Evolutionary conservation across 495 filamentous ascomycete species (phyloP).

Genomic region (Xylaria grammica): DNA sequence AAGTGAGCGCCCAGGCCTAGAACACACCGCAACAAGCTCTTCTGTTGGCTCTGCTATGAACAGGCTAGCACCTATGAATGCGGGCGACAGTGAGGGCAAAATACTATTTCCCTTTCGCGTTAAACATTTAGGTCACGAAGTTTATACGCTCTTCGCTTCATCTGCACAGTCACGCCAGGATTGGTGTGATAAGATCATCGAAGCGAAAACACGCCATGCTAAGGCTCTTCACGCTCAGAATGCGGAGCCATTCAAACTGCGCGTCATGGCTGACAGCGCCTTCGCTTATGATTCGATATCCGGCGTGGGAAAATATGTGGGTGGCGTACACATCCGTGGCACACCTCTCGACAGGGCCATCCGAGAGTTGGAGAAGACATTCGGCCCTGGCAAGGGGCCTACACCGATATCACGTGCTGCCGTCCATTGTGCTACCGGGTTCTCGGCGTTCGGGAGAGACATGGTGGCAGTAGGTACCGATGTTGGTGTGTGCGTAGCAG

Average conservation of each 20-base stretch:
- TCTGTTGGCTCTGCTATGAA: constrained; percentile 54
- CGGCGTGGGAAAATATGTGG: constrained; percentile 46
- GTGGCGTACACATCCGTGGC: constrained; percentile 68
- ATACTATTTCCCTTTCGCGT: constrained; percentile 93
- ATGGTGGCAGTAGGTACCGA: constrained; percentile 97
- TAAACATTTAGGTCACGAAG: constrained; percentile 92
- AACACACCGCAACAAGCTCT: constrained; percentile 67
- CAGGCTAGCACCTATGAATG: constrained; percentile 49
- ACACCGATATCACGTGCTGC: constrained; percentile 76
- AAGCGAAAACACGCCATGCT: constrained; percentile 93
- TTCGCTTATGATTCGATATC: constrained; percentile 80
- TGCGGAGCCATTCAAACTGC: constrained; percentile 91
- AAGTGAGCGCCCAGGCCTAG: constrained; percentile 61
- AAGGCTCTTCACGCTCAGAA: constrained; percentile 87
- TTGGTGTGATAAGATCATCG: constrained; percentile 92
- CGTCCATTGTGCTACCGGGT: constrained; percentile 93
- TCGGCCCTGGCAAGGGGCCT: constrained; percentile 69
- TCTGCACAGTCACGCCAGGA: constrained; percentile 74
- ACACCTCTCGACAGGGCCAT: constrained; percentile 94
- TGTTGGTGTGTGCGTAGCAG: constrained; percentile 87
- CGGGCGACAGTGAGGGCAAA: constrained; percentile 70
- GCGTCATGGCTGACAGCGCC: constrained; percentile 89
- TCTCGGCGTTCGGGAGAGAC: constrained; percentile 77
- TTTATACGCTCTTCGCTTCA: constrained; percentile 86
- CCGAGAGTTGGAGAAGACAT: constrained; percentile 79